Evolutionary conservation across 179 eudicot species (phyloP).

Genomic region (Heliamphora ciliata): DNA sequence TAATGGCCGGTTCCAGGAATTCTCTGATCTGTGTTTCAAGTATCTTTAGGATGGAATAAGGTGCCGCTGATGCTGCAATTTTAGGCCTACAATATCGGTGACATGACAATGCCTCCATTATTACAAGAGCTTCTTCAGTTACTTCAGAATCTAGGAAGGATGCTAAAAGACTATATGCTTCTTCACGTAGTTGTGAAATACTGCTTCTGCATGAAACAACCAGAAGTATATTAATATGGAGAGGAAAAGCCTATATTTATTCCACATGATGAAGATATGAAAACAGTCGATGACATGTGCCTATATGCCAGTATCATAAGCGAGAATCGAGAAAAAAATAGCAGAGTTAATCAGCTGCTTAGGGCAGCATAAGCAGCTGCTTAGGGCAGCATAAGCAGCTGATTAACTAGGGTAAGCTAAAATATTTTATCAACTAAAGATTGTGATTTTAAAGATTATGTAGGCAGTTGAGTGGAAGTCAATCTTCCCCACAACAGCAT

Average conservation of each 20-base stretch:
- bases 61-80: conserved; percentile 42
- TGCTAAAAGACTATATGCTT: conserved; percentile 43
- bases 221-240: conserved; percentile 10
- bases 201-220: conserved; percentile 32
- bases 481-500: too few species aligned
- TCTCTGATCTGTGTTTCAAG: conserved; percentile 39
- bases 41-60: conserved; percentile 31
- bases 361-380: too few species aligned
- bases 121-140: conserved; percentile 44
- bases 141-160: conserved; percentile 47
- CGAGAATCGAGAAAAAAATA: too few species aligned
- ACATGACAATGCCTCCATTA: conserved; percentile 41
- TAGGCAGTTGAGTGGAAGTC: too few species aligned
- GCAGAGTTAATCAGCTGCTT: too few species aligned
- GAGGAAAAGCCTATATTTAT: background rate
- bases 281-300: too few species aligned
- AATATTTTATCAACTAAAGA: too few species aligned
- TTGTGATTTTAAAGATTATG: too few species aligned
- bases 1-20: conserved; percentile 39
- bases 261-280: too few species aligned
- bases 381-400: too few species aligned
- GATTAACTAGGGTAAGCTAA: too few species aligned
- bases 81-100: conserved; percentile 24
- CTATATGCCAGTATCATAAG: too few species aligned
- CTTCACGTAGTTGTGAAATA: conserved; percentile 30